These are phyloP conservation scores for Termitomyces sp. DNA, from an alignment of 768 basidiomycete species.

Conservation along the genomic window DNA sequence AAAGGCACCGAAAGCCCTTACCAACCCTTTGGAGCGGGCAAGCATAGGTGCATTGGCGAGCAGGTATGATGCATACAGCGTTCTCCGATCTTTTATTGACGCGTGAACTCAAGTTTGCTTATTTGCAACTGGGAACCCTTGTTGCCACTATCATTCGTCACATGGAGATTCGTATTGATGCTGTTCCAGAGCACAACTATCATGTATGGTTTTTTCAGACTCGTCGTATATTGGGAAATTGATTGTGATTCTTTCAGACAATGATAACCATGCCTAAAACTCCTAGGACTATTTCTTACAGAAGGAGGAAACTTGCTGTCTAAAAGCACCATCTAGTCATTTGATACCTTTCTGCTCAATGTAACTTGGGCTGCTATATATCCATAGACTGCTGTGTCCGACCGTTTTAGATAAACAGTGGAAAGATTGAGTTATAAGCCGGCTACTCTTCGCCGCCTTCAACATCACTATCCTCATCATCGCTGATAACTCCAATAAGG, in stretches of 20 bases:
- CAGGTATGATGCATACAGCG: constrained; percentile 38
- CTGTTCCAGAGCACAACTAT: constrained; percentile 83
- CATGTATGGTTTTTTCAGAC: constrained; percentile 53
- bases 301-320: constrained; percentile 56
- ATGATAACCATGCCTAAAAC: constrained; percentile 89
- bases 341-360: background rate
- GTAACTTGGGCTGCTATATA: background rate
- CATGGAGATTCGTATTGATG: constrained; percentile 67
- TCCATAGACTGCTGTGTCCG: constrained; percentile 1
- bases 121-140: constrained; percentile 86
- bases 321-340: constrained; percentile 16
- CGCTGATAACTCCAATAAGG: constrained; percentile 62
- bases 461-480: constrained; percentile 62
- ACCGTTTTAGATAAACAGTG: background rate
- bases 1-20: constrained; percentile 96
- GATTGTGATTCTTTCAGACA: constrained; percentile 45
- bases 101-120: constrained; percentile 64
- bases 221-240: background rate
- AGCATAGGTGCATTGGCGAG: constrained; percentile 93
- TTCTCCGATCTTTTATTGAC: background rate
- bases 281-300: constrained; percentile 59
- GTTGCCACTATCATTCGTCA: constrained; percentile 72
- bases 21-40: constrained; percentile 95
- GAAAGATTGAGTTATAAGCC: background rate
- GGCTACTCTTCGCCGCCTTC: constrained; percentile 27